These are phyloP conservation scores for Plasmodium cynomolgi DNA, from an alignment of 169 alveolate genomes.

Conservation along the genomic window DNA sequence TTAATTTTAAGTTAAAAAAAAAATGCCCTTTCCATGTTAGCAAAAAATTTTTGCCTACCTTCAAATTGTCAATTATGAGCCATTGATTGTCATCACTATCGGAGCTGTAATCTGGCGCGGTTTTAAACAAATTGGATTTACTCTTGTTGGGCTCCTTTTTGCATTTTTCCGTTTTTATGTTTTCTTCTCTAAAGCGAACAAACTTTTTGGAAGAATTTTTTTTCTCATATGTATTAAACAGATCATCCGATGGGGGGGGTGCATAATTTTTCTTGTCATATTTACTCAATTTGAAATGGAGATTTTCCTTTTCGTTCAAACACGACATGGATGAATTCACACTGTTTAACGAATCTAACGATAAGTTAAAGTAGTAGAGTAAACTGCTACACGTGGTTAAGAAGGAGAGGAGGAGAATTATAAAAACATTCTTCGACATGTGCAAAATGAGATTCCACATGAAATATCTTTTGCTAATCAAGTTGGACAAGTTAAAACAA, in stretches of 20 bases:
- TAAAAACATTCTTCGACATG: constrained; percentile 56
- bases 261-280: constrained; percentile 6
- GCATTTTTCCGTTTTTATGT: neutral
- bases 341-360: constrained; percentile 51
- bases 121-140: constrained; percentile 21
- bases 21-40: neutral
- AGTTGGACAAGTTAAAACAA: constrained; percentile 58
- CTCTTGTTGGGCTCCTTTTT: constrained; percentile 31
- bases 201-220: constrained; percentile 7
- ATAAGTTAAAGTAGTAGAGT: constrained; percentile 33
- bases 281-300: constrained; percentile 18
- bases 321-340: constrained; percentile 16
- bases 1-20: neutral
- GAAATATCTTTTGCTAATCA: constrained; percentile 69
- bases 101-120: constrained; percentile 39
- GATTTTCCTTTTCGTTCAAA: constrained; percentile 35
- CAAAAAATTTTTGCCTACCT: constrained; percentile 21
- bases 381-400: constrained; percentile 59
- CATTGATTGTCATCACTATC: constrained; percentile 55
- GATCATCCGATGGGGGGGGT: neutral
- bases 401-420: constrained; percentile 59
- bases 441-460: constrained; percentile 61
- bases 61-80: constrained; percentile 73
- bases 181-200: constrained; percentile 70
- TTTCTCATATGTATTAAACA: constrained; percentile 34